Evolutionary conservation across 257 asterid species (phyloP), one percentile per base, ranked within the genome.

Genomic region (Euphrasia confusa): DNA sequence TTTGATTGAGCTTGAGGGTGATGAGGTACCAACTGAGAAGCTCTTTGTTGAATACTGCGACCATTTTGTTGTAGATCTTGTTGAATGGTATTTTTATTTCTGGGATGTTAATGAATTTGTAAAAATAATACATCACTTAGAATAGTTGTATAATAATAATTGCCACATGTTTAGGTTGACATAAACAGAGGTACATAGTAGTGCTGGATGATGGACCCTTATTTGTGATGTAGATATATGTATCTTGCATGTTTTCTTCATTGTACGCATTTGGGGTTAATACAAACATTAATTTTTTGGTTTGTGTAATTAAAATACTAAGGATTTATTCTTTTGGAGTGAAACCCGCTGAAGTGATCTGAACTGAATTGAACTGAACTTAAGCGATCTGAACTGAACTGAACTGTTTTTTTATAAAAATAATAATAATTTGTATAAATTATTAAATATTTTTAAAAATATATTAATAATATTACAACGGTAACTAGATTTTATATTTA

Each of bases 11-110:
- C 66, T 88, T 88, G 65, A 90, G 79, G 57, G 96, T 76, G 69
- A 88, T 84, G 17, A 90, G 94, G 73, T 88, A 90, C 97, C 96
- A 86, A 68, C 96, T 88, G 69, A 90, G 68, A 18, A 88, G 86
- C 70, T 90, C 90, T 70, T 88, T 90, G 88, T 85, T 85, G 88
- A 85, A 88, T 4, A 88, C 91, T 47, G 89, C 94, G 55, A 88
- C 98, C 98, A 90, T 89, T 74, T 82, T 67, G 2, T 5, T 45
- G 2, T 65, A 64, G 62, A 64, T 28, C n/a, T 45, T 54, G 15
- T 58, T 12, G 15, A 27, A 3, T 61, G 40, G 12, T 49, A 35
- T 50, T 37, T 69, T 68, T 40, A 26, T 42, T 53, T 15, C 7
- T 49, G 55, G 55, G 26, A 49, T 49, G 55, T 30, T 5, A 30